Evolutionary conservation across 2,329 filamentous ascomycete genomes (phyloP), one percentile per base, ranked within the genome.

Genomic region (Pseudogymnoascus sp.): DNA sequence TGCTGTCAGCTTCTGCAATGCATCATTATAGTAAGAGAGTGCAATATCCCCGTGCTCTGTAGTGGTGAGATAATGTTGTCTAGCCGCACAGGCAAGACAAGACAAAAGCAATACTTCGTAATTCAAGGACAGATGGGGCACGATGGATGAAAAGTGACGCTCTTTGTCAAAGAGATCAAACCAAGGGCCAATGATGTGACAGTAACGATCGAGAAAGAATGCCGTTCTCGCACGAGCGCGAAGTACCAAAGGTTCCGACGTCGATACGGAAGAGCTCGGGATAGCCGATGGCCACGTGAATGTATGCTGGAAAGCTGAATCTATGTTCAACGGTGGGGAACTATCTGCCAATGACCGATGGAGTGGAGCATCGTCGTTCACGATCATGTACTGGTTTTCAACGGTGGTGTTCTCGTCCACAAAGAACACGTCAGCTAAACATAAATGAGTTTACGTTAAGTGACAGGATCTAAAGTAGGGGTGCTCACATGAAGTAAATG

Each of bases 81-180:
- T 75, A 2, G 81, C 79, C 0, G 81, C 83, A 6, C 84, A 77
- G 0, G 82, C 81, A 5, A 85, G 73, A 31, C 84, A 77, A 0
- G 80, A 79, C 64, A 81, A 81, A 2, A 78, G 71, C 2, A 84
- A 66, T 24, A 78, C 73, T 0, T 77, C 73, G 24, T 78, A 79
- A 24, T 72, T 75, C 46, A 77, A 77, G 0, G 81, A 80, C 33
- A 83, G 71, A 1, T 79, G 71, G 0, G 82, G 79, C 2, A 85
- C 73, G 7, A 80, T 76, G 1, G 80, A 77, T 16, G 79, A 78
- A 67, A 85, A 85, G 46, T 79, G 78, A 12, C 79, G 78, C 12
- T 79, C 73, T 26, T 76, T 75, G 64, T 85, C 82, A 61, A 84
- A 84, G 70, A 84, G 85, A 67, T 85, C 83, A 3, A 85, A 77